These are phyloP conservation scores for Globisporangium megalacanthum DNA, from an alignment of 352 stramenopile genomes.

Conservation along the genomic window DNA sequence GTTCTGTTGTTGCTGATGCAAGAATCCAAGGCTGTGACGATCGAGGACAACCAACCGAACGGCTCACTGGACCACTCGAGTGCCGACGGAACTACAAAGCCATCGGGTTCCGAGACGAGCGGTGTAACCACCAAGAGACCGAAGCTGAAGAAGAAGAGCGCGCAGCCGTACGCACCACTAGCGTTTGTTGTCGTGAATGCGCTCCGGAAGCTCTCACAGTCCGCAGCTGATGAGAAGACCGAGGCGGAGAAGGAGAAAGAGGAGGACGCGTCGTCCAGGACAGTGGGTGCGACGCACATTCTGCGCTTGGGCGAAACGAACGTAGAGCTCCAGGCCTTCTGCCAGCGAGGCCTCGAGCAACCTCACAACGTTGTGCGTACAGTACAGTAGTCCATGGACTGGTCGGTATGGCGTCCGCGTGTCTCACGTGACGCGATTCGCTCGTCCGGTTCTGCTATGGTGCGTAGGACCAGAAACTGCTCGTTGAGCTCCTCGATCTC, in stretches of 20 bases:
- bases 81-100: too few species aligned
- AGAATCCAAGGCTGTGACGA: not conserved
- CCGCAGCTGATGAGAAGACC: not conserved
- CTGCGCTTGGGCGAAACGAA: constrained; percentile 21
- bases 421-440: not conserved
- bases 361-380: constrained; percentile 8
- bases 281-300: constrained; percentile 4
- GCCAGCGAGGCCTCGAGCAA: constrained; percentile 13
- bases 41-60: not conserved
- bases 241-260: not conserved
- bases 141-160: constrained; percentile 21
- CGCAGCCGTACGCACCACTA: constrained; percentile 45
- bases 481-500: constrained; percentile 54
- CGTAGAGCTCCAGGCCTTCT: constrained; percentile 27
- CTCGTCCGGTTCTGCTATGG: not conserved
- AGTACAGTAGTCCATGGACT: not conserved
- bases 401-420: not conserved
- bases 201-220: constrained; percentile 30
- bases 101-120: not conserved
- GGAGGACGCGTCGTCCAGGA: not conserved
- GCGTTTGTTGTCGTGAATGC: constrained; percentile 55
- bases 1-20: not conserved
- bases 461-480: constrained; percentile 41
- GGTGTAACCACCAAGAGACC: constrained; percentile 7
- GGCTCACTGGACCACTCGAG: too few species aligned